Evolutionary conservation across 2,329 filamentous ascomycete genomes (phyloP).

Genomic region (Fusarium kyushuense): DNA sequence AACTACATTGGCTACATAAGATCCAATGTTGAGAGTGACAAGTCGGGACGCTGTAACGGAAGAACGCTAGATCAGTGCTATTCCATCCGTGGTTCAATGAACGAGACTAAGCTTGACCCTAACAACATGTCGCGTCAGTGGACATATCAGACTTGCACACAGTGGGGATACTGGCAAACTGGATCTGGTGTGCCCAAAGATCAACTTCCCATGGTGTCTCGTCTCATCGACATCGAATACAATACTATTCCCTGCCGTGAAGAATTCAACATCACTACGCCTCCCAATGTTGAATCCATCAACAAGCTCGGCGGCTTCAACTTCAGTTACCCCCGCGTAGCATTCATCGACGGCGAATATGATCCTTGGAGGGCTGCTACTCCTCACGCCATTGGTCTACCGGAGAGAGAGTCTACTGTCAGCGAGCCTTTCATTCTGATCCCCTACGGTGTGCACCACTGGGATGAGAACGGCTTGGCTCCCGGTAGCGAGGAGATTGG

Average conservation of each 20-base stretch:
- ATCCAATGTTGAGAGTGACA: conserved; percentile 48
- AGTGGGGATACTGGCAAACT: conserved; percentile 84
- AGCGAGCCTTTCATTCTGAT: conserved; percentile 81
- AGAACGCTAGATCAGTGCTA: conserved; percentile 50
- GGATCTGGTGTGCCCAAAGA: conserved; percentile 75
- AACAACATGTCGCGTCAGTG: conserved; percentile 55
- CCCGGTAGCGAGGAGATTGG: conserved; percentile 69
- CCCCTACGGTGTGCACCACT: conserved; percentile 81
- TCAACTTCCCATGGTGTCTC: conserved; percentile 77
- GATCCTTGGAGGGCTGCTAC: conserved; percentile 85
- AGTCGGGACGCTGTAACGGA: conserved; percentile 41
- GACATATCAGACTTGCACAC: conserved; percentile 67
- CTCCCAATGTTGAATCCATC: conserved; percentile 72
- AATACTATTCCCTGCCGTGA: conserved; percentile 71
- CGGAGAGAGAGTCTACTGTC: conserved; percentile 68
- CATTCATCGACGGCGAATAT: conserved; percentile 79
- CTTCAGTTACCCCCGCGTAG: conserved; percentile 80
- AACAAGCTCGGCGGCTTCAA: conserved; percentile 82
- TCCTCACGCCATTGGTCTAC: conserved; percentile 73
- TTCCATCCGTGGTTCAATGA: conserved; percentile 42
- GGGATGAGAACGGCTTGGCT: conserved; percentile 76
- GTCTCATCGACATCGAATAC: conserved; percentile 74
- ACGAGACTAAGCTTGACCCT: conserved; percentile 42
- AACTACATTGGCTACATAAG: conserved; percentile 65
- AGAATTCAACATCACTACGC: conserved; percentile 76